phyloP scores from a whole-genome alignment of 257 asterid genomes.

The Mentha longifolia region DNA sequence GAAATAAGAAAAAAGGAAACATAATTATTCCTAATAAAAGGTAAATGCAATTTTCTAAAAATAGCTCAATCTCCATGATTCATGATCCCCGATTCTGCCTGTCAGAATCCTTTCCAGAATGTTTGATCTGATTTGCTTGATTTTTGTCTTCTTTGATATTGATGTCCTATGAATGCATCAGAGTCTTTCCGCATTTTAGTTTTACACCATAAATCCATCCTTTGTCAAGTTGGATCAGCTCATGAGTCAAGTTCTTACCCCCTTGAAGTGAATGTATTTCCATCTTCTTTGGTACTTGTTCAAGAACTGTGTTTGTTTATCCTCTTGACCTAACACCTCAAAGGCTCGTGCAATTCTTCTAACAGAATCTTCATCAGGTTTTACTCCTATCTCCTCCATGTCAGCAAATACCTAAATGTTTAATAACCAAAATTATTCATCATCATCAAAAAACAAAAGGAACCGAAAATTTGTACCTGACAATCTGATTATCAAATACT shows the following conservation, averaged over 20 bases:
- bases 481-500: neutral
- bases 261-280: slow-evolving; percentile 84
- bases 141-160: no score
- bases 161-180: neutral
- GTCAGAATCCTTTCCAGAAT: no score
- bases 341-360: slow-evolving; percentile 77
- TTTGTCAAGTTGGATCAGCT: neutral
- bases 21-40: no score
- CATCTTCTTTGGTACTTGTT: slow-evolving; percentile 61
- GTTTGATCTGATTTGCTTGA: no score
- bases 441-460: neutral
- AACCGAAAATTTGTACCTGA: neutral
- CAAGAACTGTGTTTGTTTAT: slow-evolving; percentile 50
- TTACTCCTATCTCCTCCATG: slow-evolving; percentile 94
- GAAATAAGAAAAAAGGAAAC: no score
- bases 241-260: slow-evolving; percentile 37
- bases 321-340: slow-evolving; percentile 56
- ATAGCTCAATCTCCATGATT: no score
- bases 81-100: no score
- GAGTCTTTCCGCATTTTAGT: neutral
- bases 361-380: slow-evolving; percentile 83
- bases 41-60: no score
- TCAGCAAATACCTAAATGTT: slow-evolving; percentile 80
- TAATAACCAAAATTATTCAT: slow-evolving; percentile 6
- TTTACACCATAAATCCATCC: neutral